A percentile compares a stretch with the other conserved stretches of the same genome.
Conservation (phyloP, 2,329 filamentous ascomycete species). For the Talaromyces sp. region DNA sequence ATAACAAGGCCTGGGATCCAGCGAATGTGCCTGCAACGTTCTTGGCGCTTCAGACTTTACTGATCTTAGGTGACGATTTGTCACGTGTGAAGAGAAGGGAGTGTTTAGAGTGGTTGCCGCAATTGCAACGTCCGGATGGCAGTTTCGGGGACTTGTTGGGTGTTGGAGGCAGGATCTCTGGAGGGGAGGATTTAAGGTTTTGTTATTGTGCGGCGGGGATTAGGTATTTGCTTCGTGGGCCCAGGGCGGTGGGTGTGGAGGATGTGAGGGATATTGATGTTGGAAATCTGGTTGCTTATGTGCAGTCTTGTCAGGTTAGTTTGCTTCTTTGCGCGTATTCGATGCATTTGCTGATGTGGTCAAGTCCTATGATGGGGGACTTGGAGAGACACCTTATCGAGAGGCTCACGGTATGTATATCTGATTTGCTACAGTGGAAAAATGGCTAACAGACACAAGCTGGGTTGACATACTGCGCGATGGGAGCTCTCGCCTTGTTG, state of each 20-base stretch:
- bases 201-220: slow-evolving; percentile 81
- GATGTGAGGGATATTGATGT: slow-evolving; percentile 72
- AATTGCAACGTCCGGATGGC: slow-evolving; percentile 75
- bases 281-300: slow-evolving; percentile 64
- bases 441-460: slow-evolving; percentile 47
- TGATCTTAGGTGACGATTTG: slow-evolving; percentile 63
- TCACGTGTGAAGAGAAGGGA: slow-evolving; percentile 63
- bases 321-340: neutral
- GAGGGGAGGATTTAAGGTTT: slow-evolving; percentile 80
- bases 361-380: slow-evolving; percentile 78
- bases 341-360: slow-evolving; percentile 27
- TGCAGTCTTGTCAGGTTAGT: slow-evolving; percentile 61
- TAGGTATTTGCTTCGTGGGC: slow-evolving; percentile 74
- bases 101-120: slow-evolving; percentile 70
- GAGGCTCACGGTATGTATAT: slow-evolving; percentile 71
- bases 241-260: slow-evolving; percentile 51
- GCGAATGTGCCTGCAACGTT: slow-evolving; percentile 84
- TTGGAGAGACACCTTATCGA: slow-evolving; percentile 72
- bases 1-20: slow-evolving; percentile 63
- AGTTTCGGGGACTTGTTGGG: slow-evolving; percentile 84
- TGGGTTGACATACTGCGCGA: slow-evolving; percentile 86
- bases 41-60: slow-evolving; percentile 76
- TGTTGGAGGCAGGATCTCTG: slow-evolving; percentile 60
- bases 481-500: slow-evolving; percentile 74
- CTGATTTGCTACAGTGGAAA: too few relatives aligned